Conservation (phyloP, 176 grass and related monocot species). For the Juncus effusus region DNA sequence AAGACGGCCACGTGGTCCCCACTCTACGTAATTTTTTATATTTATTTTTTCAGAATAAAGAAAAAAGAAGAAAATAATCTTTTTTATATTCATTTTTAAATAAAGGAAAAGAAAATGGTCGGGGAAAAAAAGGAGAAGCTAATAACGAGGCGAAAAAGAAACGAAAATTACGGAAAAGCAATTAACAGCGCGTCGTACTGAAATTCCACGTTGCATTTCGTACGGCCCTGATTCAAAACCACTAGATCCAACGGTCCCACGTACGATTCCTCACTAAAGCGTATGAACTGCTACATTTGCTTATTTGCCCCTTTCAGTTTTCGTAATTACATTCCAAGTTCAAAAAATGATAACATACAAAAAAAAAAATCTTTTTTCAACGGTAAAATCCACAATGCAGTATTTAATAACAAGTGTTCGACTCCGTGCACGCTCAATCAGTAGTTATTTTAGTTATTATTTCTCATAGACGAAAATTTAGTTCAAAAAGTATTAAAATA, state of each 20-base stretch:
- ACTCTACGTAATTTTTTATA: neutral
- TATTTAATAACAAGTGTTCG: no score
- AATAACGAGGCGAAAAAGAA: constrained; percentile 15
- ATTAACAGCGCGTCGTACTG: neutral
- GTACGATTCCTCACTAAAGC: neutral
- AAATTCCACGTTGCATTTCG: neutral
- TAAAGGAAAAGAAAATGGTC: no score
- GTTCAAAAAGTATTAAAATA: no score
- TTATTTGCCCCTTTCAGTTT: constrained; percentile 15
- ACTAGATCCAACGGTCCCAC: constrained; percentile 21
- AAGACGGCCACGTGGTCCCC: neutral
- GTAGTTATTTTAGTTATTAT: no score
- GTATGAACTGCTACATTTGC: constrained; percentile 9
- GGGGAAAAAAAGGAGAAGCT: neutral
- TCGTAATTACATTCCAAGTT: neutral
- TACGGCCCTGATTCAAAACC: constrained; percentile 5
- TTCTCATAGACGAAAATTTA: no score
- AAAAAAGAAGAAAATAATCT: no score
- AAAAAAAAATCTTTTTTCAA: no score
- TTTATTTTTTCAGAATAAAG: constrained; percentile 3
- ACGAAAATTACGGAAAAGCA: constrained; percentile 21
- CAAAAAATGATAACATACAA: neutral
- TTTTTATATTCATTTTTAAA: no score
- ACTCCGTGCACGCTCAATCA: no score
- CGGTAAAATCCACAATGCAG: no score